Percentiles rank a stretch among this genome's conserved stretches.
Evolutionary conservation across 768 basidiomycete genomes (phyloP).

Genomic region (Mycena capillaripes): DNA sequence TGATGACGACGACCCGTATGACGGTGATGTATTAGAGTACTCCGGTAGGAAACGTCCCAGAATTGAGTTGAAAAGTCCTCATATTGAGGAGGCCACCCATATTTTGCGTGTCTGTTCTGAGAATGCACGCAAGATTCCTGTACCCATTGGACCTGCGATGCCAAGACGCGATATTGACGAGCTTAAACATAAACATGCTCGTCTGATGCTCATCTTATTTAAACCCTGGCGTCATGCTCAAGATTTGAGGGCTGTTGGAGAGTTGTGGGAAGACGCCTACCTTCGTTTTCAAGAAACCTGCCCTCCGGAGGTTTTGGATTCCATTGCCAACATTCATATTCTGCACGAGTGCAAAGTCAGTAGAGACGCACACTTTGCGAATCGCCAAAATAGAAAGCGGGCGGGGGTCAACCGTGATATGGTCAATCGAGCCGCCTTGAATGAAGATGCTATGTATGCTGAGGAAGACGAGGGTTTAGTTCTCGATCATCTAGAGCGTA

Average conservation of each 20-base stretch:
- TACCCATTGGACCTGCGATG: neutral
- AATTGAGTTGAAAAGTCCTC: no score
- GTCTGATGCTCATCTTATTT: neutral
- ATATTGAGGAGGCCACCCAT: neutral
- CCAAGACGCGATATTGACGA: neutral
- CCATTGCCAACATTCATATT: slow-evolving; percentile 19
- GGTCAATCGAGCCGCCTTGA: neutral
- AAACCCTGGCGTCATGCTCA: neutral
- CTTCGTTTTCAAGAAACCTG: neutral
- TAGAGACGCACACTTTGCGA: neutral
- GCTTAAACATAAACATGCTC: neutral
- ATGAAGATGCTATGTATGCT: neutral
- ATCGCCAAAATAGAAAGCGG: neutral
- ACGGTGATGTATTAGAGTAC: no score
- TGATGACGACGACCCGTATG: no score
- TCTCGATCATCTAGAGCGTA: neutral
- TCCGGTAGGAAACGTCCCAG: no score
- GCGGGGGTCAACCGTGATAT: neutral
- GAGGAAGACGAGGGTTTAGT: neutral
- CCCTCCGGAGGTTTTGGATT: slow-evolving; percentile 24
- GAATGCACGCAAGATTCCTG: neutral
- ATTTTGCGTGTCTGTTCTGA: neutral
- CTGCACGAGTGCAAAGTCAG: slow-evolving; percentile 24
- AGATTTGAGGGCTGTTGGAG: neutral
- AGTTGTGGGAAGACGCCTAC: neutral